phyloP scores from a whole-genome alignment of 2,329 filamentous ascomycete genomes.

The Microcyclosporella mali region DNA sequence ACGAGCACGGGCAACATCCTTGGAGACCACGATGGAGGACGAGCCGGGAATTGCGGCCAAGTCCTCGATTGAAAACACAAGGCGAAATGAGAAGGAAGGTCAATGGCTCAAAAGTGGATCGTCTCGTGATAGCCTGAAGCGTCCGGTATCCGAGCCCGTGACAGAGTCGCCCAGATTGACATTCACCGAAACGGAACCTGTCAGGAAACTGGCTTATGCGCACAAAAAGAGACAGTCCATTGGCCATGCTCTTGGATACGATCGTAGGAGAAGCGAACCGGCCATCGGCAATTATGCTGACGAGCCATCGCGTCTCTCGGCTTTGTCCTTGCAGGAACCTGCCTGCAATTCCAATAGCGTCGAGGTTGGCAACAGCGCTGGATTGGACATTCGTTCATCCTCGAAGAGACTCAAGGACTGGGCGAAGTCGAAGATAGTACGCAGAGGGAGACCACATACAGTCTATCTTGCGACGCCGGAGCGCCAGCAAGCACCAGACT shows the following conservation, averaged over 20 bases:
- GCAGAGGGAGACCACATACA: slow-evolving; percentile 20
- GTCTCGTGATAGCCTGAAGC: slow-evolving; percentile 13
- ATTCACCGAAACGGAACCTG: slow-evolving; percentile 9
- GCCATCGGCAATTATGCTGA: slow-evolving; percentile 24
- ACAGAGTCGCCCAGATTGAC: slow-evolving; percentile 8
- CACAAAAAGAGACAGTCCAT: slow-evolving; percentile 59
- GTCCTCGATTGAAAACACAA: slow-evolving; percentile 22
- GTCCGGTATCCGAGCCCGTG: slow-evolving; percentile 21
- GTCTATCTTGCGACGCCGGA: slow-evolving; percentile 5
- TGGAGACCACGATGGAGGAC: slow-evolving; percentile 38
- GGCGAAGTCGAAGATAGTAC: slow-evolving; percentile 53
- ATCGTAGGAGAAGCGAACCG: slow-evolving; percentile 42
- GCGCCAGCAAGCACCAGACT: not conserved
- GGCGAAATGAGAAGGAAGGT: slow-evolving; percentile 28
- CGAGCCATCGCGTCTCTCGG: slow-evolving; percentile 25
- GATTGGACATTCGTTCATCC: slow-evolving; percentile 23
- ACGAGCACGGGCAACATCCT: slow-evolving; percentile 36
- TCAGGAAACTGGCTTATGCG: slow-evolving; percentile 14
- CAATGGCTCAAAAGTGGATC: slow-evolving; percentile 27
- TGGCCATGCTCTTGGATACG: slow-evolving; percentile 55
- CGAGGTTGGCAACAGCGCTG: slow-evolving; percentile 7
- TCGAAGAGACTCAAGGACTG: slow-evolving; percentile 66
- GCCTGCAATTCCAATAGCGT: slow-evolving; percentile 1
- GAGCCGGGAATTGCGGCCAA: slow-evolving; percentile 55
- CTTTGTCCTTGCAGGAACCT: slow-evolving; percentile 29